These are phyloP conservation scores for Forsythia viridissima DNA, from an alignment of 257 asterid species.

Conservation along the genomic window DNA sequence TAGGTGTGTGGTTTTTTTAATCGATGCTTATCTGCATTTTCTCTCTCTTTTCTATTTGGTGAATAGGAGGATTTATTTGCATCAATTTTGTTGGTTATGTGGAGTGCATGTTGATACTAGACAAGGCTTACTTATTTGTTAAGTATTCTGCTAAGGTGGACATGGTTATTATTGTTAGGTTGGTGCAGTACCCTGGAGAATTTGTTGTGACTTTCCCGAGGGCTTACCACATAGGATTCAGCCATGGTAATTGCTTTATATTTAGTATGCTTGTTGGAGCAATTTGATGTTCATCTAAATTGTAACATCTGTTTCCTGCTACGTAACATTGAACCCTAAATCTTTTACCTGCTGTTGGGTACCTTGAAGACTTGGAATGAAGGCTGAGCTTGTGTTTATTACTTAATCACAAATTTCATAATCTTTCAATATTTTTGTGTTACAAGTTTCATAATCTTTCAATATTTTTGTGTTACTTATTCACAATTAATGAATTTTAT, in stretches of 20 bases:
- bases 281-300: constrained; percentile 5
- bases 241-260: constrained; percentile 79
- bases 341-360: background rate
- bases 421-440: background rate
- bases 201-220: constrained; percentile 97
- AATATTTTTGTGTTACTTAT: background rate
- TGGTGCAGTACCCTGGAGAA: constrained; percentile 98
- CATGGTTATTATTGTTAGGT: constrained; percentile 47
- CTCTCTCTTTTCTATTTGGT: constrained; percentile 14
- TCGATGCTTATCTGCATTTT: background rate
- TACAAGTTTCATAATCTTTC: background rate
- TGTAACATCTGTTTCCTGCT: constrained; percentile 13
- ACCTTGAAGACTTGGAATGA: constrained; percentile 18
- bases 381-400: constrained; percentile 5
- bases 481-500: background rate
- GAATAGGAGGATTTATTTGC: constrained; percentile 16
- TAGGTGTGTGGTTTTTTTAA: constrained; percentile 57
- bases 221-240: constrained; percentile 98
- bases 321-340: background rate
- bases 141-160: constrained; percentile 31
- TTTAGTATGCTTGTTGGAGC: constrained; percentile 23
- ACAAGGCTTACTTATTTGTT: background rate
- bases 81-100: constrained; percentile 16
- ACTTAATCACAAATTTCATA: background rate
- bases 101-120: constrained; percentile 12